Evolutionary conservation across 1,139 yeast species (phyloP).

Genomic region (Kazachstania sp.): DNA sequence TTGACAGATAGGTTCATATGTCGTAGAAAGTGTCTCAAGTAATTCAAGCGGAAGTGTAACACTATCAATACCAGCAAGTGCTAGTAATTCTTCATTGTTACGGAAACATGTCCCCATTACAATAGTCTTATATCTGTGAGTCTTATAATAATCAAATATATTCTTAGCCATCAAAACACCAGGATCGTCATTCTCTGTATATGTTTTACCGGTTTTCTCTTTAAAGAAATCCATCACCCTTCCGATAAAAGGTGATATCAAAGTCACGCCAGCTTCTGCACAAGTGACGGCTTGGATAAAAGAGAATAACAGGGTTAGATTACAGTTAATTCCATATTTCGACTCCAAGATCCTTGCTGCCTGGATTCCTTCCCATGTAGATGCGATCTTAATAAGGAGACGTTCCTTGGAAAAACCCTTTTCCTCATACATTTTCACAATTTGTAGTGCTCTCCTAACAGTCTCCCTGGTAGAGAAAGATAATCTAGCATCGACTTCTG

Average conservation of each 20-base stretch:
- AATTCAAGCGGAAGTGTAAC: constrained; percentile 89
- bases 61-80: constrained; percentile 93
- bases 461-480: constrained; percentile 92
- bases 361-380: constrained; percentile 98
- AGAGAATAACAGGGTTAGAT: constrained; percentile 89
- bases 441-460: constrained; percentile 76
- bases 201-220: constrained; percentile 81
- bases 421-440: constrained; percentile 74
- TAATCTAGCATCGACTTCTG: constrained; percentile 97
- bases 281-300: constrained; percentile 96
- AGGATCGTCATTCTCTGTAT: constrained; percentile 74
- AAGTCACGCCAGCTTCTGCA: constrained; percentile 93
- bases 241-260: constrained; percentile 97
- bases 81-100: constrained; percentile 90
- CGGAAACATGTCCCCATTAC: constrained; percentile 99
- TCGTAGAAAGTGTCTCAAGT: constrained; percentile 78
- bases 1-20: constrained; percentile 68
- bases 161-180: constrained; percentile 85
- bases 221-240: constrained; percentile 98
- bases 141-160: constrained; percentile 96
- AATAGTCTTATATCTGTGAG: constrained; percentile 87
- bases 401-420: constrained; percentile 82
- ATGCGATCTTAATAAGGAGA: constrained; percentile 88
- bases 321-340: constrained; percentile 84
- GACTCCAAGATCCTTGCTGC: constrained; percentile 93